These are phyloP conservation scores for Lepidium didymum DNA, from an alignment of 345 rosid genomes.

Conservation along the genomic window DNA sequence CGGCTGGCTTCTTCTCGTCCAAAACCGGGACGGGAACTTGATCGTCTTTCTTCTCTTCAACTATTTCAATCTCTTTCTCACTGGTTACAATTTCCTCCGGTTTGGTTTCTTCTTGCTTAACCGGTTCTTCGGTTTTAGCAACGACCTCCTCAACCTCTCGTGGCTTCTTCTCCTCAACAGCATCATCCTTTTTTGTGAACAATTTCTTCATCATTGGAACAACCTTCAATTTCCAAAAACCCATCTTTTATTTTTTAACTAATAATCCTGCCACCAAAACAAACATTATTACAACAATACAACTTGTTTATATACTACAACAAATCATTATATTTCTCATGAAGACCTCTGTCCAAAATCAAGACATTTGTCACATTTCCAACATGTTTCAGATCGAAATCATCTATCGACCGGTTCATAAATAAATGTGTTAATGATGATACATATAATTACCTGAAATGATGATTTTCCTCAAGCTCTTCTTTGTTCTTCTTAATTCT, in stretches of 20 bases:
- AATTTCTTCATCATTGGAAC: conserved; percentile 72
- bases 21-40: background rate
- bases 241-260: conserved; percentile 34
- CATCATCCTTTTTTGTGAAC: conserved; percentile 62
- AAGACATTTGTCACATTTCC: too few species aligned
- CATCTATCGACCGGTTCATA: too few species aligned
- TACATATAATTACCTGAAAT: conserved; percentile 12
- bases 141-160: conserved; percentile 27
- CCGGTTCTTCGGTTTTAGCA: conserved; percentile 18
- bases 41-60: conserved; percentile 40
- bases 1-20: conserved; percentile 13
- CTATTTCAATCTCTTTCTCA: conserved; percentile 36
- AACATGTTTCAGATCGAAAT: too few species aligned
- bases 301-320: too few species aligned
- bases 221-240: conserved; percentile 77
- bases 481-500: conserved; percentile 14
- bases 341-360: too few species aligned
- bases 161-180: conserved; percentile 48
- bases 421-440: background rate
- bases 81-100: conserved; percentile 15
- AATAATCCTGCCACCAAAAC: background rate
- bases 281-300: background rate
- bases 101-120: conserved; percentile 21
- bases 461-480: background rate
- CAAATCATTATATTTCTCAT: too few species aligned